Evolutionary conservation across 495 filamentous ascomycete species (phyloP), one percentile per base, ranked within the genome.

Genomic region (Clavariopsis aquatica): DNA sequence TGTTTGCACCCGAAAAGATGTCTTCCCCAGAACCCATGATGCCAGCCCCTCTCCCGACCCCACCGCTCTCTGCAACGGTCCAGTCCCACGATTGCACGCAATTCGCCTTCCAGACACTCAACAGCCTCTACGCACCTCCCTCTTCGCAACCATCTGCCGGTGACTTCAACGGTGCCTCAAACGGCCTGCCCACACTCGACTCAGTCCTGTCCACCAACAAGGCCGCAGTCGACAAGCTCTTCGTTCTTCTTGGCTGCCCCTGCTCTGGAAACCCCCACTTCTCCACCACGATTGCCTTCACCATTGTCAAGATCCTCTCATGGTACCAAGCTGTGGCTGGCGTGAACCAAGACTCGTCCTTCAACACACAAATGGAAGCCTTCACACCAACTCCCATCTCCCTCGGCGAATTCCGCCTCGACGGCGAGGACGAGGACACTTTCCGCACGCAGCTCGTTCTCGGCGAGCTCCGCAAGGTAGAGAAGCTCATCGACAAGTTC

Each of bases 401-500:
- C 1, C 46, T 63, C 19, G 62, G 53, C 57, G 47, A 54, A 15
- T 66, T 66, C 52, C 49, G 29, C 12, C 51, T 62, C 7, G 67
- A 66, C 17, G 58, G 58, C 49, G 68, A 64, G 38, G 67, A 66
- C 19, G 64, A 70, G 41, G 58, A 62, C 20, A 49, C 57, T 4
- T 54, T 64, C 34, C 43, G 68, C 19, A 66, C 62, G 3, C 57
- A 66, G 38, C 63, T 63, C 19, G 55, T 70, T 7, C 63, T 70
- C 22, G 47, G 51, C 52, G 63, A 70, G 54, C 64, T 70, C 24
- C 52, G 64, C 52, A 58, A 57, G 34, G 59, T 70, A 1, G 68
- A 66, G 55, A 66, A 70, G 64, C 59, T 70, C 41, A 64, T 70
- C 47, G 58, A 70, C 57, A 63, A 66, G 63, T 66, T 70, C 49